phyloP scores from a whole-genome alignment of 305 asterid genomes.

The Fraxinus dipetala region DNA sequence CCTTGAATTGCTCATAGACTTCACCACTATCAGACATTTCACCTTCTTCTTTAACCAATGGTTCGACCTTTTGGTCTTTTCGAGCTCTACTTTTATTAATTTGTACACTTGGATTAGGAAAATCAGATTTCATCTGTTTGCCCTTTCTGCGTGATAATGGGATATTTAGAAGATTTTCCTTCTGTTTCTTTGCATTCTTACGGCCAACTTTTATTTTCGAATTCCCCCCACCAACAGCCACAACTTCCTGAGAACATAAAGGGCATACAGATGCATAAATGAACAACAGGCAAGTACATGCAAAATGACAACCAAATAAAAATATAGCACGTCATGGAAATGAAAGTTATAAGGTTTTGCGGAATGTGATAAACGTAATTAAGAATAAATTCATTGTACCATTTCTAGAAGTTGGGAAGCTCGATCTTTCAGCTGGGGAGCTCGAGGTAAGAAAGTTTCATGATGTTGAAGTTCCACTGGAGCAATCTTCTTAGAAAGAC shows the following conservation, averaged over 20 bases:
- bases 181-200: constrained; percentile 69
- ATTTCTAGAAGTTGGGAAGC: constrained; percentile 92
- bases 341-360: constrained; percentile 15
- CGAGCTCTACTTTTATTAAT: constrained; percentile 45
- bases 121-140: constrained; percentile 54
- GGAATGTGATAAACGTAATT: background rate
- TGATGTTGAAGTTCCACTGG: constrained; percentile 99
- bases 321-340: constrained; percentile 15
- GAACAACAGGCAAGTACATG: constrained; percentile 4
- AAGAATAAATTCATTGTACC: constrained; percentile 44
- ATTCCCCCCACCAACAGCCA: constrained; percentile 70
- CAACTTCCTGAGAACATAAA: constrained; percentile 66
- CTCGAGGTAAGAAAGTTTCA: constrained; percentile 97
- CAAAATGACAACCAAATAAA: background rate
- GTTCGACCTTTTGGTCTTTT: constrained; percentile 65
- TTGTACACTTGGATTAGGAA: constrained; percentile 45
- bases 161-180: constrained; percentile 37
- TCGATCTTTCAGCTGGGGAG: constrained; percentile 96
- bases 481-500: constrained; percentile 91
- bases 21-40: constrained; percentile 97
- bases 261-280: constrained; percentile 6
- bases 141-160: constrained; percentile 48
- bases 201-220: constrained; percentile 53
- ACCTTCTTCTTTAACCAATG: constrained; percentile 96
- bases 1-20: constrained; percentile 94